A percentile compares a stretch with the other conserved stretches of the same genome.
Conservation (phyloP, 2,329 filamentous ascomycete species). For the Emericellopsis cladophorae region DNA sequence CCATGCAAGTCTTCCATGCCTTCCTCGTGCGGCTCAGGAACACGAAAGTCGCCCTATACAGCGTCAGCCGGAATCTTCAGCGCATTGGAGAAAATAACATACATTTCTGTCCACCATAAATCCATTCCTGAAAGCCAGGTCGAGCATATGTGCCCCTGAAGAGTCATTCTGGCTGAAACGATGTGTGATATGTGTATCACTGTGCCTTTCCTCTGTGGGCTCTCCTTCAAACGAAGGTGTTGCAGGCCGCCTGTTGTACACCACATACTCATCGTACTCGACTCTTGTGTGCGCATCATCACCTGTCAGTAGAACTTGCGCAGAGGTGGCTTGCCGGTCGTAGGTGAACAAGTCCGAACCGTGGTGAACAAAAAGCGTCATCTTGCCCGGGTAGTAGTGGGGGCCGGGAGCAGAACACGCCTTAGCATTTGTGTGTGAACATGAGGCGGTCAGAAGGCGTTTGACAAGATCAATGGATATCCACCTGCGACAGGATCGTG, state of each 20-base stretch:
- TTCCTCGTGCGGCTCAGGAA: slow-evolving; percentile 8
- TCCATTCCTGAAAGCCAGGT: slow-evolving; percentile 18
- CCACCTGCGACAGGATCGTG: background rate
- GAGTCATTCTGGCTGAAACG: slow-evolving; percentile 18
- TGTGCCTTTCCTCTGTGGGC: background rate
- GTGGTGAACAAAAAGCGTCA: slow-evolving; percentile 7
- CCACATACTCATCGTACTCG: slow-evolving; percentile 24
- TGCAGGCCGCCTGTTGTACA: slow-evolving; percentile 12
- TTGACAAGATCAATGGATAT: background rate
- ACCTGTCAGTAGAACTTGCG: slow-evolving; percentile 18
- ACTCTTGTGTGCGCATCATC: slow-evolving; percentile 15
- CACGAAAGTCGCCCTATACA: slow-evolving; percentile 12
- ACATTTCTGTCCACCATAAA: slow-evolving; percentile 16
- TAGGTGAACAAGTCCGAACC: slow-evolving; percentile 23
- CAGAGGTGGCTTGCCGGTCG: slow-evolving; percentile 17
- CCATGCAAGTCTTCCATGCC: slow-evolving; percentile 16
- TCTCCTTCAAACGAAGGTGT: background rate
- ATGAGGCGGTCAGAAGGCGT: background rate
- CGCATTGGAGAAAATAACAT: slow-evolving; percentile 1
- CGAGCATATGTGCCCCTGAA: slow-evolving; percentile 16
- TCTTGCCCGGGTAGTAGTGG: background rate
- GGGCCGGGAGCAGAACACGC: background rate
- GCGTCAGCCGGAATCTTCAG: no score
- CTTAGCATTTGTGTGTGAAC: background rate
- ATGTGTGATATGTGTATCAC: slow-evolving; percentile 16